These are phyloP conservation scores for Paraglomus brasilianum DNA, from an alignment of 192 early-diverging fungal species.

Conservation along the genomic window DNA sequence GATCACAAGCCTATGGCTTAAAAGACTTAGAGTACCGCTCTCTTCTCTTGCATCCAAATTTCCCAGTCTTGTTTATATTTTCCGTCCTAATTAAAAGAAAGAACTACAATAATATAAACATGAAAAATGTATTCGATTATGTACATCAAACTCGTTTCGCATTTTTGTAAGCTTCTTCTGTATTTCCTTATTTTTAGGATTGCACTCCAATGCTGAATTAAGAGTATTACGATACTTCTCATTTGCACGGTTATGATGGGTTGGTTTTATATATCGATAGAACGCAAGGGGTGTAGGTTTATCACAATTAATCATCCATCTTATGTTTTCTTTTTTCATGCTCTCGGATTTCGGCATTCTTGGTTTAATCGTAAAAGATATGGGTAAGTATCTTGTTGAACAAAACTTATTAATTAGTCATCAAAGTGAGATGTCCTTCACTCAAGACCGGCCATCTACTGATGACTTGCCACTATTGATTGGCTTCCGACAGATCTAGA, in stretches of 20 bases:
- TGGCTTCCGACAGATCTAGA: conserved; percentile 13
- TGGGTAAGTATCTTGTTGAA: background rate
- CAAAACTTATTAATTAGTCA: conserved; percentile 15
- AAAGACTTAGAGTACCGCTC: no score
- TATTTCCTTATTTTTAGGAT: no score
- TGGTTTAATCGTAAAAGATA: no score
- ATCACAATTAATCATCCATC: background rate
- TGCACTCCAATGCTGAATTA: no score
- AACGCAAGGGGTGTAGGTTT: background rate
- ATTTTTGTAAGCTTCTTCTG: no score
- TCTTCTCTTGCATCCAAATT: conserved; percentile 19
- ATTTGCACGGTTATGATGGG: no score
- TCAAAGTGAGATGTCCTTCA: conserved; percentile 12
- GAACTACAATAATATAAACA: background rate
- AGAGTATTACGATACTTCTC: no score
- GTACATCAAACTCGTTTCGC: no score
- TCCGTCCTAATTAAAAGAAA: background rate
- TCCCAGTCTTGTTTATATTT: background rate
- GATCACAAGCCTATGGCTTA: no score
- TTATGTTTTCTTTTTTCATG: no score
- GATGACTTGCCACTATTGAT: conserved; percentile 18
- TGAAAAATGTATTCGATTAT: no score
- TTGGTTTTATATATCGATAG: background rate
- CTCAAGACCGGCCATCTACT: conserved; percentile 8
- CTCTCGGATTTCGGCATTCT: no score